phyloP scores from a whole-genome alignment of 2,329 filamentous ascomycete species.

The Fusarium ramigenum region DNA sequence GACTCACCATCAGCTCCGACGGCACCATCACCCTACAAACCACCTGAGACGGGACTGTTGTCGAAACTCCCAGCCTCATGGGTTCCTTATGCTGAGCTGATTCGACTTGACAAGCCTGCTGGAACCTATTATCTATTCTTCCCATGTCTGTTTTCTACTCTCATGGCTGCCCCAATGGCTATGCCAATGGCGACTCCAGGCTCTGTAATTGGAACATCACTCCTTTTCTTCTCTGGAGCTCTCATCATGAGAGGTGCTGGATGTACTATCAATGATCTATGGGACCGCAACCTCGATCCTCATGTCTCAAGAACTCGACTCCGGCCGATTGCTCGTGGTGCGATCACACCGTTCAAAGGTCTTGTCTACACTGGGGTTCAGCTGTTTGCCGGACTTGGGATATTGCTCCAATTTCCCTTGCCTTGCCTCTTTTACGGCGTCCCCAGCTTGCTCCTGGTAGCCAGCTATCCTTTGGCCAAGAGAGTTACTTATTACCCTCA shows the following conservation, averaged over 20 bases:
- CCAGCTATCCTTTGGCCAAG: conserved; percentile 83
- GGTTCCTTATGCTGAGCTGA: conserved; percentile 84
- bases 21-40: conserved; percentile 60
- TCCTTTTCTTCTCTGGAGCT: conserved; percentile 79
- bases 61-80: conserved; percentile 74
- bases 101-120: conserved; percentile 81
- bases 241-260: conserved; percentile 88
- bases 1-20: conserved; percentile 14
- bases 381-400: conserved; percentile 75
- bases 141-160: conserved; percentile 84
- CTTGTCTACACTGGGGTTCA: conserved; percentile 79
- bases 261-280: conserved; percentile 90
- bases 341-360: conserved; percentile 76
- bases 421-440: conserved; percentile 80
- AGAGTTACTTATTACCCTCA: conserved; percentile 89
- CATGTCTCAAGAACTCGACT: conserved; percentile 79
- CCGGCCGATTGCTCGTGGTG: conserved; percentile 82
- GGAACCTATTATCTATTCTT: conserved; percentile 89
- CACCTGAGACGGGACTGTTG: conserved; percentile 76
- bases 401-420: conserved; percentile 79
- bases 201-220: conserved; percentile 70
- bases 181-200: conserved; percentile 67
- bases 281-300: conserved; percentile 88
- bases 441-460: conserved; percentile 78
- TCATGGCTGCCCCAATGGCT: conserved; percentile 78